These are phyloP conservation scores for Diaporthe caulivora DNA, from an alignment of 2,329 filamentous ascomycete genomes.

Conservation along the genomic window DNA sequence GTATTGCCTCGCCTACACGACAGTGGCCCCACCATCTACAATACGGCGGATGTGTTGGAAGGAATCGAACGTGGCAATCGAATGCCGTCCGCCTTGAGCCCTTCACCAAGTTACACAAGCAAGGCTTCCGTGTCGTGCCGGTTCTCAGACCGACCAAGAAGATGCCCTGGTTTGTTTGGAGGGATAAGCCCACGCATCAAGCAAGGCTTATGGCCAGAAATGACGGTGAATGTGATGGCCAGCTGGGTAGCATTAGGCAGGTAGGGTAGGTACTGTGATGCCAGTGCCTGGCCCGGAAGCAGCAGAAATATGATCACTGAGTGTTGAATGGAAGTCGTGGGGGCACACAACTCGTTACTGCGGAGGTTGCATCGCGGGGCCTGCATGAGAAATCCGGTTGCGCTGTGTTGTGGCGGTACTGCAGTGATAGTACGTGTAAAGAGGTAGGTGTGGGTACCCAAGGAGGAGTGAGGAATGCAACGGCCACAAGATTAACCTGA, in stretches of 20 bases:
- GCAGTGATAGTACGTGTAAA: neutral
- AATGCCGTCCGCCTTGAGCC: neutral
- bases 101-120: neutral
- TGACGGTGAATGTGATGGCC: neutral
- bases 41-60: neutral
- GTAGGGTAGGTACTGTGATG: neutral
- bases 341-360: neutral
- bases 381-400: no score
- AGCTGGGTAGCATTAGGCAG: neutral
- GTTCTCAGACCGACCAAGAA: constrained; percentile 1
- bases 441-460: neutral
- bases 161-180: neutral
- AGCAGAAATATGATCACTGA: neutral
- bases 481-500: constrained; percentile 10
- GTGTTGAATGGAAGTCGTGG: neutral
- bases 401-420: neutral
- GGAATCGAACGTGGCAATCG: neutral
- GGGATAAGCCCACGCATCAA: neutral
- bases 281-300: neutral
- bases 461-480: constrained; percentile 7
- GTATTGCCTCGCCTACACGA: neutral
- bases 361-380: neutral
- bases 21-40: neutral
- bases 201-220: neutral
- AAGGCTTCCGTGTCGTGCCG: neutral